A percentile compares a stretch with the other conserved stretches of the same genome.
Evolutionary conservation across 1,139 yeast genomes (phyloP).

Genomic region (Pichia sp.): DNA sequence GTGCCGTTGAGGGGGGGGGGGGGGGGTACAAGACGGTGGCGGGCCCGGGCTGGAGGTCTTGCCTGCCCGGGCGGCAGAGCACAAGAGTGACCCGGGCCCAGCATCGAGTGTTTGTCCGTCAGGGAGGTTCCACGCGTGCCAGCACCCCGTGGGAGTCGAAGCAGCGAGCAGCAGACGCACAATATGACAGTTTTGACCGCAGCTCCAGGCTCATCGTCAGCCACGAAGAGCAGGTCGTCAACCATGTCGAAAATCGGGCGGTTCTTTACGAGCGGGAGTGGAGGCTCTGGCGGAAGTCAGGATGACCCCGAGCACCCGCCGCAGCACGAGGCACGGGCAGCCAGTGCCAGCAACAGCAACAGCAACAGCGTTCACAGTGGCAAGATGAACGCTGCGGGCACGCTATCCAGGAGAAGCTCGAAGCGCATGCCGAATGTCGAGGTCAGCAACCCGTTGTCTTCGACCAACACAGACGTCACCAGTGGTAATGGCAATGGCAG

Average conservation of each 20-base stretch:
- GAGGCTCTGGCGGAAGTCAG: no score
- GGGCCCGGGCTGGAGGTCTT: no score
- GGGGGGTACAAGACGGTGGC: no score
- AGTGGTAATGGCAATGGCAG: background rate
- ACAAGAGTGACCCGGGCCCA: no score
- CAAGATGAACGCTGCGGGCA: background rate
- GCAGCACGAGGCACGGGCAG: background rate
- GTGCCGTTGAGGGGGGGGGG: no score
- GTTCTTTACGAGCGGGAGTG: slow-evolving; percentile 10
- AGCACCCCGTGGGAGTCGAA: no score
- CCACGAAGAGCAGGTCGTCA: slow-evolving; percentile 8
- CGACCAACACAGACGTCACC: background rate
- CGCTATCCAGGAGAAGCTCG: slow-evolving; percentile 1
- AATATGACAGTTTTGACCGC: background rate
- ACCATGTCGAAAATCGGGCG: slow-evolving; percentile 11
- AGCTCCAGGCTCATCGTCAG: background rate
- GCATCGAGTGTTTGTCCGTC: no score
- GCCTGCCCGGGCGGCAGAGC: no score
- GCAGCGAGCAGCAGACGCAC: background rate
- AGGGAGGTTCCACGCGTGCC: no score
- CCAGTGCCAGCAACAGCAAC: slow-evolving; percentile 3
- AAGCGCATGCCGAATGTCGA: background rate
- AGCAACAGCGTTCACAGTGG: background rate
- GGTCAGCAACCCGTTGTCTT: background rate
- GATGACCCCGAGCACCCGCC: background rate